Evolutionary conservation across 2,329 filamentous ascomycete species (phyloP).

Genomic region (Nothophoma quercina): DNA sequence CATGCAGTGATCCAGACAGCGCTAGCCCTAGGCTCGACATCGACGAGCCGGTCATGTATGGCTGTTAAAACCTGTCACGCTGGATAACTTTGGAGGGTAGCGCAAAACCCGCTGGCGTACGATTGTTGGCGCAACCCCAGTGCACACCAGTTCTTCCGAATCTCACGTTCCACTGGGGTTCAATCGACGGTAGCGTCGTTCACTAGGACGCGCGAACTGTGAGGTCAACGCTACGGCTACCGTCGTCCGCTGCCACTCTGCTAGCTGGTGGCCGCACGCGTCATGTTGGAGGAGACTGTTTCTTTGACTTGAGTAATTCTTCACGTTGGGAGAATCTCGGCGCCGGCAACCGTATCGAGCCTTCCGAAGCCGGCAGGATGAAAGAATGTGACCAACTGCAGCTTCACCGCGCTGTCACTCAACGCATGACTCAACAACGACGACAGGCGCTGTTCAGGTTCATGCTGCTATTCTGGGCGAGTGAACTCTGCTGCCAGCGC

Average conservation of each 20-base stretch:
- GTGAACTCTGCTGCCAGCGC: constrained; percentile 22
- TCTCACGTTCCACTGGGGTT: constrained; percentile 23
- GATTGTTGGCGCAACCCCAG: constrained; percentile 21
- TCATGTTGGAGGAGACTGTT: constrained; percentile 6
- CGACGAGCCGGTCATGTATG: constrained; percentile 1
- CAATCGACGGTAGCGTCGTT: constrained; percentile 3
- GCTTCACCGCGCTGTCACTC: constrained; percentile 14
- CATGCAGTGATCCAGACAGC: constrained; percentile 2
- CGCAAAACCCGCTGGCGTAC: constrained; percentile 16
- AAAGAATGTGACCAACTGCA: constrained; percentile 10
- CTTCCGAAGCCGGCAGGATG: constrained; percentile 10
- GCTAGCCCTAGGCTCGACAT: background rate
- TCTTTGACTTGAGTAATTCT: constrained; percentile 14
- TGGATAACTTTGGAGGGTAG: constrained; percentile 14
- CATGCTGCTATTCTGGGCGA: constrained; percentile 32
- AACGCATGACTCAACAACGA: constrained; percentile 13
- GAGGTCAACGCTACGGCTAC: constrained; percentile 11
- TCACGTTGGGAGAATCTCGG: constrained; percentile 16
- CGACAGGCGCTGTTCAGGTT: constrained; percentile 1
- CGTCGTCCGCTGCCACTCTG: constrained; percentile 9
- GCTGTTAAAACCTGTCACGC: constrained; percentile 5
- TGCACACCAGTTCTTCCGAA: constrained; percentile 23
- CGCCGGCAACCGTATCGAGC: constrained; percentile 14
- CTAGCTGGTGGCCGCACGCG: constrained; percentile 13
- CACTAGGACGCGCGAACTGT: constrained; percentile 5